Evolutionary conservation across 352 stramenopile genomes (phyloP).

Genomic region (Globisporangium solare): DNA sequence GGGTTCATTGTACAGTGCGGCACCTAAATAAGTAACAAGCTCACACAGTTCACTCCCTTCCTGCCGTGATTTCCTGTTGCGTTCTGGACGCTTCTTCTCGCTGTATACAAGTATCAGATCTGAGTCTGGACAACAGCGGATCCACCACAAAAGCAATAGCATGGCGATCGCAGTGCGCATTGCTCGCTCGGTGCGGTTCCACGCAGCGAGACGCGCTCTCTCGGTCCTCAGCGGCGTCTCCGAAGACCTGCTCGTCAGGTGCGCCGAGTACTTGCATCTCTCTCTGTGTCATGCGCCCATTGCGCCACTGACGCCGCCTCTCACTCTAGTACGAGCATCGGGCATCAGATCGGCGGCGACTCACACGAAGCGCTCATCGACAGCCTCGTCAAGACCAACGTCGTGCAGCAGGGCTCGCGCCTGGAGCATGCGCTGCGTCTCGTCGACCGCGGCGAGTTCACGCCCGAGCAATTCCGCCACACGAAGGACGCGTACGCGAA

Average conservation of each 20-base stretch:
- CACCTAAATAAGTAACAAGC: too few species aligned
- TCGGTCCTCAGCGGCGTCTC: slow-evolving; percentile 73
- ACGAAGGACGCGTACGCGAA: slow-evolving; percentile 58
- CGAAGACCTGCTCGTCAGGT: slow-evolving; percentile 74
- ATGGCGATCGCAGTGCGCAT: neutral
- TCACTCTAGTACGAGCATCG: slow-evolving; percentile 59
- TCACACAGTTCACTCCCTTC: too few species aligned
- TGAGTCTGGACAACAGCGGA: neutral
- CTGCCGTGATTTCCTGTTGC: neutral
- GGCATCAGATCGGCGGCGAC: slow-evolving; percentile 71
- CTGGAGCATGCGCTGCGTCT: slow-evolving; percentile 57
- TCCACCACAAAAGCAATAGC: neutral
- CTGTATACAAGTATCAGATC: too few species aligned
- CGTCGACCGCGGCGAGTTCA: slow-evolving; percentile 67
- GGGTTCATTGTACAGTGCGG: too few species aligned
- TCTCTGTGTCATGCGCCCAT: neutral
- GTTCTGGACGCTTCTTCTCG: too few species aligned
- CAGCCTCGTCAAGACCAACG: slow-evolving; percentile 72
- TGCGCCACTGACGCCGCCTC: neutral
- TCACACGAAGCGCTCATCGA: slow-evolving; percentile 66
- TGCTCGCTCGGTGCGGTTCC: neutral
- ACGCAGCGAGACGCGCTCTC: slow-evolving; percentile 12
- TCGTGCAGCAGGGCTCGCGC: slow-evolving; percentile 45
- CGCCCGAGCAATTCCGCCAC: slow-evolving; percentile 22
- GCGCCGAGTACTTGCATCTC: neutral